Evolutionary conservation across 345 rosid species (phyloP).

Genomic region (Murraya paniculata): DNA sequence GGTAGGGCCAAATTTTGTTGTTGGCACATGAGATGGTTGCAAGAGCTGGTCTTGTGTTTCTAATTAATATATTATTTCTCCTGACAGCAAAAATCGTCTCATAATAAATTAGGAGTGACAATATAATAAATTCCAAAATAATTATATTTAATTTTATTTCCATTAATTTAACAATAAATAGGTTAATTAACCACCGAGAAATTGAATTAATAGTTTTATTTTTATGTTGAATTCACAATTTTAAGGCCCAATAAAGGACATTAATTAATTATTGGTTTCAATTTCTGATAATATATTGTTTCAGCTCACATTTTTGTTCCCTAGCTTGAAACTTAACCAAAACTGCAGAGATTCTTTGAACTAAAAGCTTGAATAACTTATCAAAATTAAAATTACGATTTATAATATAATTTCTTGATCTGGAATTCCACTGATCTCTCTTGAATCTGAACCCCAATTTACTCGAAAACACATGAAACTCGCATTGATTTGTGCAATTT

Average conservation of each 20-base stretch:
- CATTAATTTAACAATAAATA: background rate
- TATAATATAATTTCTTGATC: background rate
- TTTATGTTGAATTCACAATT: no score
- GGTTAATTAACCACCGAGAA: background rate
- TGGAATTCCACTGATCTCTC: background rate
- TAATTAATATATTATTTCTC: background rate
- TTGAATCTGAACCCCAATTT: background rate
- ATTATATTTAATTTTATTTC: background rate
- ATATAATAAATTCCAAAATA: no score
- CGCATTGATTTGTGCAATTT: background rate
- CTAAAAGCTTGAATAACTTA: background rate
- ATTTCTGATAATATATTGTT: background rate
- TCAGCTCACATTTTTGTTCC: background rate
- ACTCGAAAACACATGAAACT: background rate
- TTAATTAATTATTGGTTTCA: background rate
- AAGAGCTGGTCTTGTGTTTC: background rate
- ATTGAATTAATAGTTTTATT: background rate
- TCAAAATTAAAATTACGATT: background rate
- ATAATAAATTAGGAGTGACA: no score
- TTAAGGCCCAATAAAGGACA: no score
- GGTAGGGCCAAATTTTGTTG: constrained; percentile 1
- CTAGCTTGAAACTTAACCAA: background rate
- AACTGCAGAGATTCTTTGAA: background rate
- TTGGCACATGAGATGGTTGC: background rate
- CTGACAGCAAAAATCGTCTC: no score